A percentile compares a stretch with the other conserved stretches of the same genome.
Conservation (phyloP, 257 asterid genomes). For the Primulina eburnea region DNA sequence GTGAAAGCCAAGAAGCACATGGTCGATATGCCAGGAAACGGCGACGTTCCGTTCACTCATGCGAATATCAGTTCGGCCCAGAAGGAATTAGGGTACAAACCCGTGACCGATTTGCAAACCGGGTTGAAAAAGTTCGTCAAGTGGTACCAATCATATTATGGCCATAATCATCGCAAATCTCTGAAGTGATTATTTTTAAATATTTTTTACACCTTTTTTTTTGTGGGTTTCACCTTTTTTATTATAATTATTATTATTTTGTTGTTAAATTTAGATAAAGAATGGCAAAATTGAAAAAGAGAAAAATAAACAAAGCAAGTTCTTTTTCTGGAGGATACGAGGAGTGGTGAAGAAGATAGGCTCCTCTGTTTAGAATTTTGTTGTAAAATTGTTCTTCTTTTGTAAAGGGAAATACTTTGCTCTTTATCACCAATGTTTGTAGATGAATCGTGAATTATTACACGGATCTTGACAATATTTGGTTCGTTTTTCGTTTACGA, state of each 20-base stretch:
- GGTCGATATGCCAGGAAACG: slow-evolving; percentile 56
- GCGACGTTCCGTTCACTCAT: slow-evolving; percentile 62
- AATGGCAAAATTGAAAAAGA: neutral
- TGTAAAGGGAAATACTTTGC: no score
- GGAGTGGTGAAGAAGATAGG: neutral
- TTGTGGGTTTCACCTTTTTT: neutral
- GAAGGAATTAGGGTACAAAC: slow-evolving; percentile 43
- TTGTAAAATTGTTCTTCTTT: neutral
- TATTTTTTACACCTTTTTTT: slow-evolving; percentile 4
- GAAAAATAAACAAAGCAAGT: neutral
- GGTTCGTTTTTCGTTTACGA: no score
- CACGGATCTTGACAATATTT: no score
- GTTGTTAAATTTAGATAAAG: neutral
- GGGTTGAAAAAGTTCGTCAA: slow-evolving; percentile 53
- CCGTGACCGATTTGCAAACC: slow-evolving; percentile 52
- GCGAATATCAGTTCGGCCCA: slow-evolving; percentile 47
- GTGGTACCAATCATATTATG: slow-evolving; percentile 51
- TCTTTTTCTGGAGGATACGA: slow-evolving; percentile 15
- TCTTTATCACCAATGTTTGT: no score
- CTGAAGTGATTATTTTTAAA: slow-evolving; percentile 16
- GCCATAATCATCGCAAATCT: slow-evolving; percentile 37
- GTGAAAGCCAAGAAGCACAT: slow-evolving; percentile 44
- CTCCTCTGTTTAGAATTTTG: slow-evolving; percentile 13
- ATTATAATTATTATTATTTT: no score
- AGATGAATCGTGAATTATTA: no score